Evolutionary conservation across 192 early-diverging fungal genomes (phyloP), one percentile per base, ranked within the genome.

Genomic region (Linnemannia zychae): DNA sequence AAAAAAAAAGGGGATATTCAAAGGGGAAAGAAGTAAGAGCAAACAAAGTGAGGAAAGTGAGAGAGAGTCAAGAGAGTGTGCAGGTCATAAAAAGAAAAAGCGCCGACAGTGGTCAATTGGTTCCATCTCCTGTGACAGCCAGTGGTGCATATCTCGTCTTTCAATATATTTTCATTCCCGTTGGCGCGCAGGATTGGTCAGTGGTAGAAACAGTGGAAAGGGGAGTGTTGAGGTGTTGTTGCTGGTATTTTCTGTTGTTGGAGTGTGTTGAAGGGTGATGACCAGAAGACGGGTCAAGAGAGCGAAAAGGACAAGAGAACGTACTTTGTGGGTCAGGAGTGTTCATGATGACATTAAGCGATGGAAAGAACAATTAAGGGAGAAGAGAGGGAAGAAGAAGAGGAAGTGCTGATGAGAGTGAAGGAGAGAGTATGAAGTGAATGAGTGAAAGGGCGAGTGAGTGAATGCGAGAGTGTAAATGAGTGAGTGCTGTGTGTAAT

Each of bases 271-370:
- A n/a, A n/a, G 40, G 9, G 40, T 9, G 40, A 44, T 44, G 40
- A 44, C 3, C 40, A 44, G 4, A 11, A 57, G 24, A 63, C 6
- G 15, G 57, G 40, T 3, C 3, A 9, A 44, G 40, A 44, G 40
- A 44, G 3, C 9, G 9, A 44, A 44, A 44, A 63, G 15, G 22
- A 22, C 12, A 13, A 31, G 57, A n/a, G n/a, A n/a, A 63, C 57
- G 57, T 63, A 63, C 57, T 63, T 0, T 63, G 57, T 31, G 57
- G 28, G 57, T 63, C 28, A 12, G 28, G 57, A 63, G 57, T 63
- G 57, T 63, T 63, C 57, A 63, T 63, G 57, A 63, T 63, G 57
- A 63, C 57, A 63, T 63, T n/a, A 63, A 63, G 28, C 24, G 53
- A 9, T 11, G 7, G 24, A n/a, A 2, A 31, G 28, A n/a, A n/a